A percentile compares a stretch with the other conserved stretches of the same genome.
These are phyloP conservation scores for Colletotrichum liaoningense DNA, from an alignment of 2,329 filamentous ascomycete species.

Conservation along the genomic window DNA sequence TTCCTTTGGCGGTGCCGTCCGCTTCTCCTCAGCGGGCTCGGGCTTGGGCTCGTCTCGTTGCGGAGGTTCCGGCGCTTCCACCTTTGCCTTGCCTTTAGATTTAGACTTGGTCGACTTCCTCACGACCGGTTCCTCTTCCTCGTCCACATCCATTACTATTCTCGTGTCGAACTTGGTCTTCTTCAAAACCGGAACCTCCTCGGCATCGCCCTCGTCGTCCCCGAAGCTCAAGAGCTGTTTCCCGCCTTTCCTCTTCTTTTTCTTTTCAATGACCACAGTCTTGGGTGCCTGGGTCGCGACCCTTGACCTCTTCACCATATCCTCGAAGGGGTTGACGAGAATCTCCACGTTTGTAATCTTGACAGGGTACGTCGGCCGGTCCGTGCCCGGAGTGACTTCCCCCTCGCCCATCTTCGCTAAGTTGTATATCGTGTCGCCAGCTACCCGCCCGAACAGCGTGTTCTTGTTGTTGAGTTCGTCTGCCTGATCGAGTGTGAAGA, in stretches of 20 bases:
- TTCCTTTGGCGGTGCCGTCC: constrained; percentile 41
- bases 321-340: constrained; percentile 83
- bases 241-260: constrained; percentile 78
- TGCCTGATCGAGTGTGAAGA: constrained; percentile 88
- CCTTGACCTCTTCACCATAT: constrained; percentile 78
- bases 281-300: constrained; percentile 63
- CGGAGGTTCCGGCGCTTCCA: constrained; percentile 20
- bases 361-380: constrained; percentile 87
- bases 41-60: not conserved
- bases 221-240: constrained; percentile 85
- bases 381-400: constrained; percentile 81
- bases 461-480: constrained; percentile 90
- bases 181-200: constrained; percentile 71
- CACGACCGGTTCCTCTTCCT: constrained; percentile 51
- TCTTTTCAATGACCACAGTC: constrained; percentile 59
- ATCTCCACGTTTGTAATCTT: constrained; percentile 82
- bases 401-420: constrained; percentile 92
- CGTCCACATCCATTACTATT: constrained; percentile 69
- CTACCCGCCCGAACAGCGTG: constrained; percentile 92
- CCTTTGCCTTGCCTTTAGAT: constrained; percentile 46
- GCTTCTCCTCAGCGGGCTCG: constrained; percentile 30
- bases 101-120: constrained; percentile 44
- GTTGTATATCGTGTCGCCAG: constrained; percentile 96
- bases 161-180: constrained; percentile 84
- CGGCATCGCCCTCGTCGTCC: constrained; percentile 73